Evolutionary conservation across 1,139 yeast species (phyloP).

Genomic region (Suhomyces chickasaworum): DNA sequence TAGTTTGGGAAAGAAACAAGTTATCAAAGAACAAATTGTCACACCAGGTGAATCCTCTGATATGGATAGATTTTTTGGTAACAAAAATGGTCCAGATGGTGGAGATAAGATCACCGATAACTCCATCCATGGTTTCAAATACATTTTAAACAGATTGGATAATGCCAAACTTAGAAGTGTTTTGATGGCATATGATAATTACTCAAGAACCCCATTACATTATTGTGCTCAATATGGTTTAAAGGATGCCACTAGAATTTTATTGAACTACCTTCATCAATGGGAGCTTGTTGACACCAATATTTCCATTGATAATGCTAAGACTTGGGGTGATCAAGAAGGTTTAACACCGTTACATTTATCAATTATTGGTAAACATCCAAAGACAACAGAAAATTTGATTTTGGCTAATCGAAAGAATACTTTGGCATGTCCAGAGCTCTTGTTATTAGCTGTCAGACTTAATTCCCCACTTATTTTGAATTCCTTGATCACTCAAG

Average conservation of each 20-base stretch:
- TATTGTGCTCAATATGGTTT: slow-evolving; percentile 89
- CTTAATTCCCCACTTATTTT: slow-evolving; percentile 63
- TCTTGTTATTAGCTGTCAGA: slow-evolving; percentile 71
- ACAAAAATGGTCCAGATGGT: slow-evolving; percentile 65
- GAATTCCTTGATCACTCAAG: slow-evolving; percentile 52
- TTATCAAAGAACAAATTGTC: slow-evolving; percentile 26
- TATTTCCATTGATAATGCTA: slow-evolving; percentile 58
- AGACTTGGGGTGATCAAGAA: slow-evolving; percentile 83
- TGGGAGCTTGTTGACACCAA: slow-evolving; percentile 39
- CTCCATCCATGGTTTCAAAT: slow-evolving; percentile 51
- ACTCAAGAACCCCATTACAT: slow-evolving; percentile 83
- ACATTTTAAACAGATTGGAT: slow-evolving; percentile 51
- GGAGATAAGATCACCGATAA: slow-evolving; percentile 27
- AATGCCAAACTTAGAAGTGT: slow-evolving; percentile 46
- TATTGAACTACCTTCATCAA: slow-evolving; percentile 47
- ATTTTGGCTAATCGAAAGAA: slow-evolving; percentile 44
- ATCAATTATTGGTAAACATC: slow-evolving; percentile 82
- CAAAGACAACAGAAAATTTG: slow-evolving; percentile 67
- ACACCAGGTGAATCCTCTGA: slow-evolving; percentile 43
- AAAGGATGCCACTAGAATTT: slow-evolving; percentile 57
- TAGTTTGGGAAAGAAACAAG: slow-evolving; percentile 62
- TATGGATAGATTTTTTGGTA: slow-evolving; percentile 33
- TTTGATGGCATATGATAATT: slow-evolving; percentile 69
- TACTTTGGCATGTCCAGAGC: slow-evolving; percentile 46
- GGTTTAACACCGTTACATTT: slow-evolving; percentile 79